A percentile compares a stretch with the other conserved stretches of the same genome.
These are phyloP conservation scores for Noccaea caerulescens DNA, from an alignment of 345 rosid genomes.

Conservation along the genomic window DNA sequence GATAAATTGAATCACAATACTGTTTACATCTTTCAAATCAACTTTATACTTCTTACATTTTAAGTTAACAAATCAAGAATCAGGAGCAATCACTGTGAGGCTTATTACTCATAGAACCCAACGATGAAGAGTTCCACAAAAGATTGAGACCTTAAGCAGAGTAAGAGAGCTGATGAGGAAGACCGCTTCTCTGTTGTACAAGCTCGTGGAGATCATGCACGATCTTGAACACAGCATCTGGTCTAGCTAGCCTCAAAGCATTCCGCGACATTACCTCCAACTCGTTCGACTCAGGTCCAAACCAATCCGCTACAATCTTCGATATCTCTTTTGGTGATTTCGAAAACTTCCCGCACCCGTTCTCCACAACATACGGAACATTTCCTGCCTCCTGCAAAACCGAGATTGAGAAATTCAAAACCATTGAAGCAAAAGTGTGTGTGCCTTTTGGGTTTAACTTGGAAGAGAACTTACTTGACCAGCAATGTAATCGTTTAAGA, in stretches of 20 bases:
- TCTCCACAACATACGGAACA: slow-evolving; percentile 90
- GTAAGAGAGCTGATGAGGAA: slow-evolving; percentile 61
- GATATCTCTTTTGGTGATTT: slow-evolving; percentile 92
- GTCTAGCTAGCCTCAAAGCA: slow-evolving; percentile 87
- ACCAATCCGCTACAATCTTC: slow-evolving; percentile 77
- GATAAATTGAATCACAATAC: background rate
- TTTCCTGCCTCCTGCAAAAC: slow-evolving; percentile 86
- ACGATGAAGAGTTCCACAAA: background rate
- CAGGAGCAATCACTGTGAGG: background rate
- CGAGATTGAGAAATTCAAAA: background rate
- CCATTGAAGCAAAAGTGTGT: background rate
- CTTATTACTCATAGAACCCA: background rate
- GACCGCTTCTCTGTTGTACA: slow-evolving; percentile 62
- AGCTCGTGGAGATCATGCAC: slow-evolving; percentile 93
- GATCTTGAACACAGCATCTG: slow-evolving; percentile 93
- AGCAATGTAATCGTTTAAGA: slow-evolving; percentile 88
- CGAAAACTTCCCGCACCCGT: slow-evolving; percentile 85
- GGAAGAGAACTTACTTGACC: slow-evolving; percentile 73
- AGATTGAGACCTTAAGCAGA: slow-evolving; percentile 38
- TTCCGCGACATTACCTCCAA: slow-evolving; percentile 80
- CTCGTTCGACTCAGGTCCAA: slow-evolving; percentile 73
- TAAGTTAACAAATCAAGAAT: background rate
- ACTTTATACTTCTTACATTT: background rate
- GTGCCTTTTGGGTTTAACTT: background rate
- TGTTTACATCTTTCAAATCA: background rate